Evolutionary conservation across 2,329 filamentous ascomycete species (phyloP).

Genomic region (Corniculantispora saksenae): DNA sequence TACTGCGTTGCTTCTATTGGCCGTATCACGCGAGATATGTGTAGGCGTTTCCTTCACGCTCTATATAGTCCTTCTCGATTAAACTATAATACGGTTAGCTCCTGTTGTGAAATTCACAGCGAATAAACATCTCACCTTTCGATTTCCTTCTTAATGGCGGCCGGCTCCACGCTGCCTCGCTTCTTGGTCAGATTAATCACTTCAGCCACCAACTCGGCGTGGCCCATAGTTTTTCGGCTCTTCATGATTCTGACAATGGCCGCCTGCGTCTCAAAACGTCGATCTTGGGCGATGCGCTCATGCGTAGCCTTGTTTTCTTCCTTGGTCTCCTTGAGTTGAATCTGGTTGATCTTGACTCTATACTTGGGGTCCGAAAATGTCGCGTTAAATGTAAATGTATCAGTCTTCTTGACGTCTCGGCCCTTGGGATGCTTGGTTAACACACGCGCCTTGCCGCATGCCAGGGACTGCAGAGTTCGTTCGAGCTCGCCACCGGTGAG

Average conservation of each 20-base stretch:
- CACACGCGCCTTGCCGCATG: conserved; percentile 85
- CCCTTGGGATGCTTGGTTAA: conserved; percentile 83
- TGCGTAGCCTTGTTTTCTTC: conserved; percentile 95
- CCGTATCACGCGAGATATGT: conserved; percentile 64
- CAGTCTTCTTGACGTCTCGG: conserved; percentile 73
- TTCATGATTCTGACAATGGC: conserved; percentile 98
- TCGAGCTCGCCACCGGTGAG: conserved; percentile 77
- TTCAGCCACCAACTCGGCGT: conserved; percentile 85
- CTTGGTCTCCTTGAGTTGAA: conserved; percentile 93
- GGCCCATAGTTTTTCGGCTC: conserved; percentile 81
- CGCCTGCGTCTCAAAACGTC: conserved; percentile 95
- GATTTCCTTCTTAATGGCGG: conserved; percentile 95
- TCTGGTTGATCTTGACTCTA: conserved; percentile 97
- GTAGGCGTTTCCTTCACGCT: conserved; percentile 72
- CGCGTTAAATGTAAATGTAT: conserved; percentile 83
- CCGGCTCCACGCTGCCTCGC: conserved; percentile 80
- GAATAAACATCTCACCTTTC: conserved; percentile 65
- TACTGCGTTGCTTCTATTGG: background rate
- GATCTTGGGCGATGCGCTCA: conserved; percentile 82
- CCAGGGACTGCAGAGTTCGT: conserved; percentile 90
- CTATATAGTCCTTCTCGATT: conserved; percentile 92
- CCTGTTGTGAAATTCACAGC: conserved; percentile 14
- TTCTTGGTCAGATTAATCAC: conserved; percentile 89
- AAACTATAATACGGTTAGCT: conserved; percentile 52
- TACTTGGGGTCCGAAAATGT: conserved; percentile 78